Evolutionary conservation across 768 basidiomycete species (phyloP), one percentile per base, ranked within the genome.

Genomic region (Tephrocybe rancida): DNA sequence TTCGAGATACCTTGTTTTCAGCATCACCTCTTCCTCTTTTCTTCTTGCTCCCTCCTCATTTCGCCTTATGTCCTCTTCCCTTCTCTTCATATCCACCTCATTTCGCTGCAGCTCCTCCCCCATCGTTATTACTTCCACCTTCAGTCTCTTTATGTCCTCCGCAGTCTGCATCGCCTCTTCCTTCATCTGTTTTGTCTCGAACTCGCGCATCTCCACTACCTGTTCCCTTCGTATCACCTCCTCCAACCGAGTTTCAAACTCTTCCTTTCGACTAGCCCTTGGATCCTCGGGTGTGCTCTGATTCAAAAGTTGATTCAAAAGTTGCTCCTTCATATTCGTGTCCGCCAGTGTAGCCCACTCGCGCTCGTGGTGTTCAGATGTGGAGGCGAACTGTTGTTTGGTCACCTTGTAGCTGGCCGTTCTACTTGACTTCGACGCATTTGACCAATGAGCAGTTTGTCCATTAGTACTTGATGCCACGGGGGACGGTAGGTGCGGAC

Each of bases 271-370:
- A n/a, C n/a, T n/a, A n/a, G n/a, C n/a, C n/a, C n/a, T n/a, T n/a
- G n/a, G n/a, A n/a, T n/a, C n/a, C n/a, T n/a, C n/a, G n/a, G n/a
- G n/a, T n/a, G n/a, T n/a, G n/a, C n/a, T n/a, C n/a, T n/a, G n/a
- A n/a, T n/a, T n/a, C n/a, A n/a, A n/a, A n/a, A n/a, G n/a, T n/a
- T n/a, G n/a, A n/a, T n/a, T n/a, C n/a, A n/a, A n/a, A n/a, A n/a
- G n/a, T n/a, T n/a, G n/a, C n/a, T n/a, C n/a, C n/a, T n/a, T n/a
- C n/a, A n/a, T n/a, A n/a, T n/a, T n/a, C n/a, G n/a, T n/a, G n/a
- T n/a, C n/a, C n/a, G n/a, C n/a, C n/a, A 85, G 67, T 52, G 71
- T 76, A 44, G 69, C 68, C 88, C 88, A 89, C 45, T 81, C 79
- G 32, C 73, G 72, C 34, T 87, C 87, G 62, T 90, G 87, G 34